Base-by-base conservation (phyloP, 495 filamentous ascomycete species). In the Chaetomium cochliodes region DNA sequence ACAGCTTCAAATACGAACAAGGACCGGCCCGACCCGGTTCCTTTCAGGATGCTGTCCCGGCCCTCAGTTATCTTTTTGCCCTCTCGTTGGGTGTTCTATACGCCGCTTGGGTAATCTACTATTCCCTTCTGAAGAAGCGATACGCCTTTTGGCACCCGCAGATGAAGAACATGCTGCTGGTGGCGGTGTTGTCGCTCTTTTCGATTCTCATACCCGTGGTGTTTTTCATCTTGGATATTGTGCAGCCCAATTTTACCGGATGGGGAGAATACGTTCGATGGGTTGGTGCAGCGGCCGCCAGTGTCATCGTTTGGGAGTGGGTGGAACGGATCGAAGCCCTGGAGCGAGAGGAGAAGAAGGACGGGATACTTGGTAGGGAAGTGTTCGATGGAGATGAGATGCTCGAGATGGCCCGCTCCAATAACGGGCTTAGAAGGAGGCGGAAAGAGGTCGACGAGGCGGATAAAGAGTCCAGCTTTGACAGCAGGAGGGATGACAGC, bases 221-320 rank as follows among this genome's bases (percentile, higher is more conserved):
- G 6, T 98, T 98, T 74, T 98, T 98, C 73, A 88, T 97, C 50
- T 76, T 96, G 69, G 94, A 98, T 74, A 93, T 98, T 50, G 88
- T 90, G 15, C 88, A 93, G 68, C 88, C 91, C 12, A 86, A 90
- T 53, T 87, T 97, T 54, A 91, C 91, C 30, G 92, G 92, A 18
- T 98, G 94, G 94, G 96, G 94, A 69, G 94, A 96, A 66, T 98
- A 97, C 70, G 92, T 98, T 58, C 81, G 94, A 69, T 98, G 96
- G 94, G 96, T 98, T 50, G 96, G 94, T 37, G 94, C 96, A 1
- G 92, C 93, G 0, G 92, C 92, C 2, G 96, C 94, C 9, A 97
- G 92, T 77, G 94, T 97, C 22, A 90, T 98, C 18, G 94, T 98
- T 1, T 98, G 94, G 94, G 94, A 98, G 75, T 98, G 94, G 94